These are phyloP conservation scores for Hypomyces rosellus DNA, from an alignment of 2,329 filamentous ascomycete species.

Conservation along the genomic window DNA sequence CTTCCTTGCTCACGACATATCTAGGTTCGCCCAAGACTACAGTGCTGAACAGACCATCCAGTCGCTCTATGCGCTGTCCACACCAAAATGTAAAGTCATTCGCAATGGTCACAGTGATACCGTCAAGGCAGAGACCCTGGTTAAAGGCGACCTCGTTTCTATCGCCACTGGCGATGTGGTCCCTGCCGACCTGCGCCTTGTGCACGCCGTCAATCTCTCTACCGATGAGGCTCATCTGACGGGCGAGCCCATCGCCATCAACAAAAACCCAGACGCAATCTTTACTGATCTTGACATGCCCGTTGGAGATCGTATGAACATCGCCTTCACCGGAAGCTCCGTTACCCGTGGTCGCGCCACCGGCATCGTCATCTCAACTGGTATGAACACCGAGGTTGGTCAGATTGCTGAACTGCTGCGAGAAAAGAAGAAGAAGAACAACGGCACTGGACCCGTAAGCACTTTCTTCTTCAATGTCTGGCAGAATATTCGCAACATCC, in stretches of 20 bases:
- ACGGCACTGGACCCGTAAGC: conserved; percentile 35
- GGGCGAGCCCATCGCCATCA: conserved; percentile 64
- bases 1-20: conserved; percentile 1
- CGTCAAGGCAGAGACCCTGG: conserved; percentile 51
- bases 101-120: conserved; percentile 45
- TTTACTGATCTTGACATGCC: conserved; percentile 49
- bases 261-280: conserved; percentile 54
- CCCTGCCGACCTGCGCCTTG: conserved; percentile 60
- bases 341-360: conserved; percentile 63
- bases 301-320: conserved; percentile 63
- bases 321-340: conserved; percentile 66
- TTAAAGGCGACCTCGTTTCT: conserved; percentile 59
- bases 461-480: conserved; percentile 38
- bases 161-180: conserved; percentile 62
- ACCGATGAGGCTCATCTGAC: conserved; percentile 71
- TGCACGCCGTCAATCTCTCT: conserved; percentile 65
- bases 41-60: conserved; percentile 57
- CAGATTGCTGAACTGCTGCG: conserved; percentile 67
- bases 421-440: conserved; percentile 42
- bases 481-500: conserved; percentile 44
- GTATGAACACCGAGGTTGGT: conserved; percentile 69
- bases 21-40: conserved; percentile 53
- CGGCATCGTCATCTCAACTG: conserved; percentile 64
- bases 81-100: conserved; percentile 53
- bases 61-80: conserved; percentile 51